Evolutionary conservation across 2,329 filamentous ascomycete genomes (phyloP), one percentile per base, ranked within the genome.

Genomic region (Emmonsiellopsis sp.): DNA sequence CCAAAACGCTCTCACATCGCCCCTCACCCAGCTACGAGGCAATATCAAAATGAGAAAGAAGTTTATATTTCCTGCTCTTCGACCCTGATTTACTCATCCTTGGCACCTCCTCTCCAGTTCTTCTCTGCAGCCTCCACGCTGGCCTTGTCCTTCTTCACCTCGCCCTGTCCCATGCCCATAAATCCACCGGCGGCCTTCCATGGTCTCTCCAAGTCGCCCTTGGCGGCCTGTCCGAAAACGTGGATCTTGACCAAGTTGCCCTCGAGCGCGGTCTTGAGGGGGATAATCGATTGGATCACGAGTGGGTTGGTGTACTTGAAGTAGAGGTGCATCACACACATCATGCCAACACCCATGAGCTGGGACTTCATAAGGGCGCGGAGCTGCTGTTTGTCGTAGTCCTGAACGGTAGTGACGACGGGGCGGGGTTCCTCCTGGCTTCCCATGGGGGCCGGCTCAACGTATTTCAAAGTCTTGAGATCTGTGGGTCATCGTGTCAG

Each of bases 221-320:
- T 82, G 42, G 93, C 92, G 40, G 92, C 83, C 72, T 93, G 78
- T 65, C 91, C 91, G 60, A 91, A 87, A 59, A 98, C 62, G 75
- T 97, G 87, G 67, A 98, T 92, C 83, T 97, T 96, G 79, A 93
- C 82, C 64, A 96, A 78, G 80, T 96, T 97, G 76, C 86, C 81
- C 80, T 98, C 93, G 73, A 98, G 82, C 45, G 90, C 92, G 69
- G 87, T 82, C 85, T 98, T 98, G 73, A 97, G 79, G 36, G 93
- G 93, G 68, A 98, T 93, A 77, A 98, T 95, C 71, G 87, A 94
- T 83, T 98, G 93, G 77, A 98, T 95, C 66, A 96, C 79, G 50
- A 98, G 87, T 42, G 93, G 93, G 84, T 97, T 98, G 77, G 91
- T 97, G 85, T 97, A 98, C 74, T 96, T 91, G 81, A 98, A 87